Base-by-base conservation (phyloP, 257 asterid genomes). In the Jacaranda copaia region DNA sequence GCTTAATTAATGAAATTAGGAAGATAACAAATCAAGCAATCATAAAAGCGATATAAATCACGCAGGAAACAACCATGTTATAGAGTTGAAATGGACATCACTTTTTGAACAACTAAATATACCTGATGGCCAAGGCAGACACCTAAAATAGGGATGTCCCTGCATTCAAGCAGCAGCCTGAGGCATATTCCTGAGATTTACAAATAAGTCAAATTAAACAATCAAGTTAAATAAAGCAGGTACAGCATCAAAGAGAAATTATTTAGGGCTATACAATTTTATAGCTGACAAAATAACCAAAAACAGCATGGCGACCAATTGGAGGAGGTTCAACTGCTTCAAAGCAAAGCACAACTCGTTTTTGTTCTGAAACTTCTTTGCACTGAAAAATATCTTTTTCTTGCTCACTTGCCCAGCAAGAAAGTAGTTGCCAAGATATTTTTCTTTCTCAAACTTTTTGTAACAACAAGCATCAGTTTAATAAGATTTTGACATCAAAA, bases 101-200 rank as follows among this genome's bases (percentile, higher is more conserved):
- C 8, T 51, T 66, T 46, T 43, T 68, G 13, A 63, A 67, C 11
- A 58, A 63, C 48, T 48, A 62, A 65, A 66, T 71, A 68, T 81
- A 96, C 99, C 98, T 96, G 99, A 87, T 96, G 99, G 49, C 99
- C 99, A 76, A 96, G 98, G 86, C 99, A 96, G 78, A 96, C 93
- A 19, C 99, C 99, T 84, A 93, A 89, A 77, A 96, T 90, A 32
- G 99, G 98, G 83, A 96, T 93, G 82, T 91, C 99, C 72, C 77
- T 80, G 84, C 98, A 93, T 83, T 96, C 97, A 43, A 75, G 89
- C 86, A 96, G 89, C 88, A 96, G 84, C 85, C 96, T 88, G 65
- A 84, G 88, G 87, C 98, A 93, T 82, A 96, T 89, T 81, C 99
- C 99, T 96, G 89, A 76, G 76, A 82, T 60, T 53, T 78, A 72